Evolutionary conservation across 768 basidiomycete species (phyloP).

Genomic region (Pulveroboletus sp.): DNA sequence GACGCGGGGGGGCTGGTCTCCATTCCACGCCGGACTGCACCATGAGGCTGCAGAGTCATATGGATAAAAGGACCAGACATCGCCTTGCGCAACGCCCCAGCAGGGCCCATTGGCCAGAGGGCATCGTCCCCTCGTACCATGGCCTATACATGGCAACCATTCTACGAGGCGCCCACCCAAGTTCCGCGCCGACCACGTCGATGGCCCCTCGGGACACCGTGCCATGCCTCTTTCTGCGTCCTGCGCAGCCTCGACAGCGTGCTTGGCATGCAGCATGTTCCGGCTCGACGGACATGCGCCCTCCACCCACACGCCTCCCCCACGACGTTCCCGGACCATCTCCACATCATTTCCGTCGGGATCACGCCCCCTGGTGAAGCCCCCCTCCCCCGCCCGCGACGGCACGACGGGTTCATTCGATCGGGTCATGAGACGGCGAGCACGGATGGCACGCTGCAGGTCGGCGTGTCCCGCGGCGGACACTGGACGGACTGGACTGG

Average conservation of each 20-base stretch:
- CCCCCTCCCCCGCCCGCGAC: constrained; percentile 8
- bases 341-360: constrained; percentile 23
- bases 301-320: constrained; percentile 13
- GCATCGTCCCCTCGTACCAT: constrained; percentile 15
- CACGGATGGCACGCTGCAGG: constrained; percentile 6
- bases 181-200: constrained; percentile 18
- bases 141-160: constrained; percentile 16
- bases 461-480: no score
- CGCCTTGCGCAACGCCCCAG: constrained; percentile 13
- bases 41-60: constrained; percentile 9
- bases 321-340: constrained; percentile 5
- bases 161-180: constrained; percentile 9
- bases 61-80: constrained; percentile 18
- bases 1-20: not conserved
- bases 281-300: constrained; percentile 26
- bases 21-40: constrained; percentile 4
- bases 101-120: constrained; percentile 9
- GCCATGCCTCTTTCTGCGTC: constrained; percentile 9
- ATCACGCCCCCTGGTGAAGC: not conserved
- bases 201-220: constrained; percentile 14
- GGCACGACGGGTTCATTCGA: constrained; percentile 1
- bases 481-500: no score
- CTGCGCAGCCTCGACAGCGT: constrained; percentile 17
- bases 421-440: not conserved
- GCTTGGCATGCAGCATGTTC: constrained; percentile 20